These are phyloP conservation scores for Sungouiozyma ichnusensis DNA, from an alignment of 805 yeast genomes.

Conservation along the genomic window DNA sequence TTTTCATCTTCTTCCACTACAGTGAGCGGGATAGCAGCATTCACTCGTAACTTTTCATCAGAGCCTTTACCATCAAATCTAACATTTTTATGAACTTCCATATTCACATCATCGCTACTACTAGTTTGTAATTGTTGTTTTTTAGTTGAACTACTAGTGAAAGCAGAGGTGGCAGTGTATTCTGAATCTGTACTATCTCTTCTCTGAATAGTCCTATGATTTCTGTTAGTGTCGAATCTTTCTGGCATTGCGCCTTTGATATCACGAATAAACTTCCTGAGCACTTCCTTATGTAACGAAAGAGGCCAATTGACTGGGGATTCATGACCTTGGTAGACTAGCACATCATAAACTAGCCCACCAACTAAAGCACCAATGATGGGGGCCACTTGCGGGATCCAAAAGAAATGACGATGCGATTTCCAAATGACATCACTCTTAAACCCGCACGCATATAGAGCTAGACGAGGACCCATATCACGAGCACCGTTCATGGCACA, in stretches of 20 bases:
- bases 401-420: constrained; percentile 34
- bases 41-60: neutral
- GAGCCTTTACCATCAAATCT: neutral
- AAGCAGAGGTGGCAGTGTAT: neutral
- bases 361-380: constrained; percentile 38
- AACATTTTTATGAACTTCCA: neutral
- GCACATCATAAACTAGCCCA: constrained; percentile 38
- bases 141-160: neutral
- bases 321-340: constrained; percentile 40
- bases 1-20: neutral
- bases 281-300: constrained; percentile 2
- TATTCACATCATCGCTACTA: neutral
- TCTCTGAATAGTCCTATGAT: neutral
- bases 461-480: constrained; percentile 44
- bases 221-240: neutral
- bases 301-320: constrained; percentile 38
- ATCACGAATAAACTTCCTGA: constrained; percentile 1
- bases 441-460: constrained; percentile 38
- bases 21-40: neutral
- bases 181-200: constrained; percentile 1
- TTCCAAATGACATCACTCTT: constrained; percentile 31
- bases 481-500: constrained; percentile 45
- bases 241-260: neutral
- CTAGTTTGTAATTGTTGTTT: neutral
- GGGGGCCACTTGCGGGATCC: constrained; percentile 44